These are phyloP conservation scores for Torulaspora globosa DNA, from an alignment of 1,139 yeast species.

Conservation along the genomic window DNA sequence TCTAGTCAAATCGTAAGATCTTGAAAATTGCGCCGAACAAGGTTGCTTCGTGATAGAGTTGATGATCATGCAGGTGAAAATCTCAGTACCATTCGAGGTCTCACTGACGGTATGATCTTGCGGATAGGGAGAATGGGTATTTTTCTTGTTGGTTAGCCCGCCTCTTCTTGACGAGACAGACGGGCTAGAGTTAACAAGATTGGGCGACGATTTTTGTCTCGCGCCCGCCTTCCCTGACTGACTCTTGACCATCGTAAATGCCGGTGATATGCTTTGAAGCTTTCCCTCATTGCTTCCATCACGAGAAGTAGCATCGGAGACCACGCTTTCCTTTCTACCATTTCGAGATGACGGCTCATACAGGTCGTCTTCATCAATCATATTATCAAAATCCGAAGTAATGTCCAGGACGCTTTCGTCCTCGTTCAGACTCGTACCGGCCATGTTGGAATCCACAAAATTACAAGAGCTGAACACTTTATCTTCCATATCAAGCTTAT, in stretches of 20 bases:
- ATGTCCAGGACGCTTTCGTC: constrained; percentile 2
- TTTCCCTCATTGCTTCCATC: not conserved
- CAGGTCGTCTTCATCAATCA: constrained; percentile 25
- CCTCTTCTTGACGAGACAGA: constrained; percentile 17
- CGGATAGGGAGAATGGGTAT: constrained; percentile 9
- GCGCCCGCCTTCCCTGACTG: constrained; percentile 1
- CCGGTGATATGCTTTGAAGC: constrained; percentile 10
- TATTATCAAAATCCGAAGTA: constrained; percentile 13
- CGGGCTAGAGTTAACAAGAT: constrained; percentile 1
- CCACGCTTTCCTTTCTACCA: constrained; percentile 25
- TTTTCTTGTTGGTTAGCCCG: constrained; percentile 10
- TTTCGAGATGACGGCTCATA: constrained; percentile 28
- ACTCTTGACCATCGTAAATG: constrained; percentile 6
- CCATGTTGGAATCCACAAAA: constrained; percentile 38
- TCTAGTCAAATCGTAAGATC: constrained; percentile 90
- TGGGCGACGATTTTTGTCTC: constrained; percentile 4
- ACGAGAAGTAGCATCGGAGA: constrained; percentile 12
- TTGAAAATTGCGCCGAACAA: constrained; percentile 79
- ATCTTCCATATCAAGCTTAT: constrained; percentile 36
- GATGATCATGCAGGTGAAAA: constrained; percentile 56
- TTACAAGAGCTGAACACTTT: constrained; percentile 40
- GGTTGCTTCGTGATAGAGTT: constrained; percentile 58
- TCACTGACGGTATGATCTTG: constrained; percentile 22
- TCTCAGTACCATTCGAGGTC: constrained; percentile 31
- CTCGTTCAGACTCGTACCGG: constrained; percentile 4